Percentiles rank a stretch among this genome's conserved stretches.
Conservation (phyloP, 768 basidiomycete species). For the Rhizopogon salebrosus region DNA sequence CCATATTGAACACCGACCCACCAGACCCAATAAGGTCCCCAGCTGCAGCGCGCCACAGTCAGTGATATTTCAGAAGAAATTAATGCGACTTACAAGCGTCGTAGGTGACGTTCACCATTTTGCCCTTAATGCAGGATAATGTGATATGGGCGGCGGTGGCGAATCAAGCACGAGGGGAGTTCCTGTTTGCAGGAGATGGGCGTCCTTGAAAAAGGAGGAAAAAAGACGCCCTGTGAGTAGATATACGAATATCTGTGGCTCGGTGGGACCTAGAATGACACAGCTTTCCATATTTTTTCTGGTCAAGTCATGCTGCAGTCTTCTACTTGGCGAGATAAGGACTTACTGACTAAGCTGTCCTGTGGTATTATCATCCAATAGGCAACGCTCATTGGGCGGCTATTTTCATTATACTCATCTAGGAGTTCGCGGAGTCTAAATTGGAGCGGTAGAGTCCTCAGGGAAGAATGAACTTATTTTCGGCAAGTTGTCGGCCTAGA, state of each 20-base stretch:
- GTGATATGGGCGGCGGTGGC: not conserved
- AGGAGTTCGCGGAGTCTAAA: not conserved
- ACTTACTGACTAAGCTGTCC: conserved; percentile 7
- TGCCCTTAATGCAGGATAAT: not conserved
- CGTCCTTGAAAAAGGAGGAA: not conserved
- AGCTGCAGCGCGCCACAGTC: conserved; percentile 20
- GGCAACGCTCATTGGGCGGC: not conserved
- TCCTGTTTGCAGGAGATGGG: not conserved
- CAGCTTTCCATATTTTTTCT: not conserved
- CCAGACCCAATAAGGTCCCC: conserved; percentile 31
- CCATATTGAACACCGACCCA: conserved; percentile 45
- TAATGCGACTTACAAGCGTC: conserved; percentile 30
- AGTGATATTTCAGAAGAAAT: not conserved
- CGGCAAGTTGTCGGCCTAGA: no score
- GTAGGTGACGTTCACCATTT: conserved; percentile 42
- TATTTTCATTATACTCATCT: not conserved
- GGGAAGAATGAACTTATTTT: not conserved
- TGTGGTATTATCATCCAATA: not conserved
- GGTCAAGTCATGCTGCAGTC: not conserved
- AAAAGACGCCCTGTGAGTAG: not conserved
- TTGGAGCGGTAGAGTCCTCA: not conserved
- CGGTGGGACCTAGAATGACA: conserved; percentile 11
- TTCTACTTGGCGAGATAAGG: conserved; percentile 10
- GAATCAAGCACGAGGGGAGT: not conserved
- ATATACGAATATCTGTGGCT: conserved; percentile 17